Percentiles rank a stretch among this genome's conserved stretches.
These are phyloP conservation scores for Pyrenophora tritici-repentis DNA, from an alignment of 2,329 filamentous ascomycete species.

Conservation along the genomic window DNA sequence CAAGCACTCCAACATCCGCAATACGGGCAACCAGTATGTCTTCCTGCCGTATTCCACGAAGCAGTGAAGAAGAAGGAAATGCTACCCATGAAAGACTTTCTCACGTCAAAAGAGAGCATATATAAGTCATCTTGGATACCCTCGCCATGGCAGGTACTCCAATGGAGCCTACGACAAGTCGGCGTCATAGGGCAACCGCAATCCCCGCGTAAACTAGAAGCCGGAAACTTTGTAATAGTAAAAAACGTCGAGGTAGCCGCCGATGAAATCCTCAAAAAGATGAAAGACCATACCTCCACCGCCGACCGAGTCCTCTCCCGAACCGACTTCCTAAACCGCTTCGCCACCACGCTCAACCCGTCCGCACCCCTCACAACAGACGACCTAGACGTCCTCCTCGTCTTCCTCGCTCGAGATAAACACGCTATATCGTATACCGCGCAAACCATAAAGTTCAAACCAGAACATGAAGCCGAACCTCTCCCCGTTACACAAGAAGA, in stretches of 20 bases:
- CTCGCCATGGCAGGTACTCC: constrained; percentile 70
- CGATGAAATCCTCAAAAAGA: constrained; percentile 47
- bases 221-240: constrained; percentile 69
- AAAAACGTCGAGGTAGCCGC: constrained; percentile 65
- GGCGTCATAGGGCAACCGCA: constrained; percentile 61
- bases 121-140: constrained; percentile 72
- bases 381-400: constrained; percentile 76
- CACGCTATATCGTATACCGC: constrained; percentile 79
- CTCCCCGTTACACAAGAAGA: constrained; percentile 76
- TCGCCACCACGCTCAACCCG: constrained; percentile 35
- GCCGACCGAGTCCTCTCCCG: constrained; percentile 45
- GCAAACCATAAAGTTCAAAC: constrained; percentile 75
- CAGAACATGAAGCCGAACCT: constrained; percentile 43
- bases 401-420: constrained; percentile 59
- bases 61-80: constrained; percentile 71
- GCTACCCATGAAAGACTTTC: constrained; percentile 72
- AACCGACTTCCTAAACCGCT: constrained; percentile 42
- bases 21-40: constrained; percentile 78
- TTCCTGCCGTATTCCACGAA: constrained; percentile 79
- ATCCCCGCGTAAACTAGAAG: constrained; percentile 61
- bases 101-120: constrained; percentile 68
- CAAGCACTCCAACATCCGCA: constrained; percentile 74
- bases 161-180: constrained; percentile 72
- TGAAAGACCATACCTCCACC: constrained; percentile 40
- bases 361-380: constrained; percentile 48